Conservation (phyloP, 2,329 filamentous ascomycete genomes). For the Exophiala spinifera region DNA sequence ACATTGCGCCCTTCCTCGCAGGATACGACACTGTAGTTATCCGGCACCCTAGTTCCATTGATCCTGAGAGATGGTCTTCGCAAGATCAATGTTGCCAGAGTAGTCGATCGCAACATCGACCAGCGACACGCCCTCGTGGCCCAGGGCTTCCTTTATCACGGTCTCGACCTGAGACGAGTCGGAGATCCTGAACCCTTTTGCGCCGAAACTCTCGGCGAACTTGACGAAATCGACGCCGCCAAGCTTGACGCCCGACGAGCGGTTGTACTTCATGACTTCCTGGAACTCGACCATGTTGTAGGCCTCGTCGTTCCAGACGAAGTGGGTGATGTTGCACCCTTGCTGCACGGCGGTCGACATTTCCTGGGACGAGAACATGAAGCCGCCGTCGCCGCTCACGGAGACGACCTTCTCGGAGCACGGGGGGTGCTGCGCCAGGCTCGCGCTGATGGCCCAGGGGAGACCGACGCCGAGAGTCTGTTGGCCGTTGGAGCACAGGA, state of each 20-base stretch:
- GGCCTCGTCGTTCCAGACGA: slow-evolving; percentile 50
- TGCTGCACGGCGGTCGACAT: slow-evolving; percentile 47
- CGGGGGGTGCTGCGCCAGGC: slow-evolving; percentile 42
- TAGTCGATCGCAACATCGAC: slow-evolving; percentile 51
- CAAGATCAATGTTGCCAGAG: slow-evolving; percentile 41
- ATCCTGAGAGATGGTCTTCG: slow-evolving; percentile 25
- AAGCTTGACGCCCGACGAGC: slow-evolving; percentile 44
- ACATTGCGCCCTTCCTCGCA: too few relatives aligned
- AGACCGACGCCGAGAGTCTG: slow-evolving; percentile 50
- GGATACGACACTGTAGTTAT: too few relatives aligned
- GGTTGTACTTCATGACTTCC: slow-evolving; percentile 50
- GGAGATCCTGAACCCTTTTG: slow-evolving; percentile 43
- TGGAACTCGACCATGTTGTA: slow-evolving; percentile 55
- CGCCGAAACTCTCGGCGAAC: slow-evolving; percentile 48
- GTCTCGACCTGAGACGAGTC: slow-evolving; percentile 40
- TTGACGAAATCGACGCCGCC: slow-evolving; percentile 50
- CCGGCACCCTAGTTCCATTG: background rate
- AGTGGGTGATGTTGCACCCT: slow-evolving; percentile 50
- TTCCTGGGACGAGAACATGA: slow-evolving; percentile 50
- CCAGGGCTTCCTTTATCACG: slow-evolving; percentile 46
- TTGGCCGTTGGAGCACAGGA: slow-evolving; percentile 50
- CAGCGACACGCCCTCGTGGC: slow-evolving; percentile 42
- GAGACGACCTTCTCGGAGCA: slow-evolving; percentile 46
- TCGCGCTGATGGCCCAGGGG: slow-evolving; percentile 50
- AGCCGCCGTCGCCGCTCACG: slow-evolving; percentile 48